phyloP scores from a whole-genome alignment of 352 stramenopile species.

The Phytophthora boehmeriae region DNA sequence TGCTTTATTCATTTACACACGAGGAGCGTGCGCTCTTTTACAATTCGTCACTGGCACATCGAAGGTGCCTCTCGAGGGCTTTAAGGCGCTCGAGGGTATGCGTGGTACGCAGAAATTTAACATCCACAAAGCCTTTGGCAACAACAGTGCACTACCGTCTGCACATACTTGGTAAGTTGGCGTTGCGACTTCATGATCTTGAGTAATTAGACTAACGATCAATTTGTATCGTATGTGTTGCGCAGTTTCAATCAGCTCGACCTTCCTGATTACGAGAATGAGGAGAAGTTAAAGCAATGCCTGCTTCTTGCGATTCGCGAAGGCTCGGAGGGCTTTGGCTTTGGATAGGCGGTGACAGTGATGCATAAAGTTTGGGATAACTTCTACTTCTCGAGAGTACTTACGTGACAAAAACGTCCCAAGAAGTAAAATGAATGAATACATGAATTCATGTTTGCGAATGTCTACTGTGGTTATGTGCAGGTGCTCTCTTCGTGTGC shows the following conservation, averaged over 20 bases:
- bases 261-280: conserved; percentile 97
- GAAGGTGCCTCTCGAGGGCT: conserved; percentile 97
- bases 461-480: background rate
- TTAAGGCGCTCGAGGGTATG: conserved; percentile 98
- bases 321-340: conserved; percentile 97
- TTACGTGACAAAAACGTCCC: conserved; percentile 1
- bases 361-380: conserved; percentile 1
- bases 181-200: background rate
- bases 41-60: conserved; percentile 94
- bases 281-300: conserved; percentile 97
- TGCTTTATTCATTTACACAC: conserved; percentile 90
- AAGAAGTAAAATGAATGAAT: conserved; percentile 24
- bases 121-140: conserved; percentile 97
- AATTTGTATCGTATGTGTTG: conserved; percentile 1
- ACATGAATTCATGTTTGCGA: conserved; percentile 32
- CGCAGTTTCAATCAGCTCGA: conserved; percentile 99
- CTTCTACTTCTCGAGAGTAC: conserved; percentile 19
- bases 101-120: conserved; percentile 99
- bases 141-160: conserved; percentile 83
- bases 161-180: conserved; percentile 96
- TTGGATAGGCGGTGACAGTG: conserved; percentile 88
- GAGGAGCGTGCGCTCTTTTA: conserved; percentile 93
- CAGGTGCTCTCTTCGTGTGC: background rate
- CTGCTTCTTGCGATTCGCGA: conserved; percentile 98
- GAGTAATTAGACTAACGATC: background rate